Evolutionary conservation across 257 asterid species (phyloP).

Genomic region (Cynanchum wilfordii): DNA sequence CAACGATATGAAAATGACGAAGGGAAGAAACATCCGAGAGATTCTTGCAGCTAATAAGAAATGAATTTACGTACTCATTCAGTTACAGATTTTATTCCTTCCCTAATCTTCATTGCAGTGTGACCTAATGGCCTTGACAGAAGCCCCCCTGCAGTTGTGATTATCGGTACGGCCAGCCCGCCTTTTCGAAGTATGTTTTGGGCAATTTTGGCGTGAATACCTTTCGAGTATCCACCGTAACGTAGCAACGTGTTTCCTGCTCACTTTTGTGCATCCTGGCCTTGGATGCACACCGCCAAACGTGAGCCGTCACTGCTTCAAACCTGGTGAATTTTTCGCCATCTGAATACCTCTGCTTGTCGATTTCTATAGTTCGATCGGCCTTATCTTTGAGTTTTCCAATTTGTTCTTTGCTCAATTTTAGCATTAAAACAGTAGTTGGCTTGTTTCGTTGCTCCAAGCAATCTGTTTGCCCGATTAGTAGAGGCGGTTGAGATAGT

Average conservation of each 20-base stretch:
- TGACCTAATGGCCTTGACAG: conserved; percentile 11
- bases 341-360: neutral
- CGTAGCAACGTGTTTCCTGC: conserved; percentile 17
- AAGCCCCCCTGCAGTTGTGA: conserved; percentile 13
- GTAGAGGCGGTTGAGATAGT: conserved; percentile 7
- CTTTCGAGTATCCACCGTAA: conserved; percentile 9
- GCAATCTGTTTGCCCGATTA: conserved; percentile 16
- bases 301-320: conserved; percentile 23
- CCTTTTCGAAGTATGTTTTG: conserved; percentile 24
- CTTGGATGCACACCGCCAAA: conserved; percentile 27
- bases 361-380: conserved; percentile 1
- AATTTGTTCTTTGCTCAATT: conserved; percentile 15
- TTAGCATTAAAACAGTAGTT: conserved; percentile 9
- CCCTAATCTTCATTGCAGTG: conserved; percentile 16
- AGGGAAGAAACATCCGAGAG: conserved; percentile 7
- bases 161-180: conserved; percentile 2
- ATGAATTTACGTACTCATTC: conserved; percentile 18
- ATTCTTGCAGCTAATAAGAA: conserved; percentile 4
- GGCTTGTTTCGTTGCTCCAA: conserved; percentile 22
- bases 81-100: conserved; percentile 11
- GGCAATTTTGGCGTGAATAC: conserved; percentile 26
- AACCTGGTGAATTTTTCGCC: conserved; percentile 8
- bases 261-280: conserved; percentile 15
- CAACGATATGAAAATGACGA: conserved; percentile 13
- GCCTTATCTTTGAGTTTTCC: conserved; percentile 17